Evolutionary conservation across 192 early-diverging fungal genomes (phyloP).

Genomic region (Chytriomyces confervae): DNA sequence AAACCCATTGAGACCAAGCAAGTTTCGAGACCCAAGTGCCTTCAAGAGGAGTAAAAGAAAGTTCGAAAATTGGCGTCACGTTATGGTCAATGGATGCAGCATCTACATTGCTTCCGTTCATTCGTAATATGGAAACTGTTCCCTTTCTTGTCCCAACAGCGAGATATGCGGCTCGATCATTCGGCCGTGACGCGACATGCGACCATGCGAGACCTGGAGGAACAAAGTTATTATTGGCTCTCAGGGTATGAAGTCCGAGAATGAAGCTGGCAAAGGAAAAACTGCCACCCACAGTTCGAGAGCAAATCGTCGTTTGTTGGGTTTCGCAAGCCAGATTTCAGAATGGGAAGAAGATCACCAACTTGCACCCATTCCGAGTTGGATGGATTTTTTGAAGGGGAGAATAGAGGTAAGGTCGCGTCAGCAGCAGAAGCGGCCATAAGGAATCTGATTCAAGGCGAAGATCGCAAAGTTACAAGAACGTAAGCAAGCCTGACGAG

Average conservation of each 20-base stretch:
- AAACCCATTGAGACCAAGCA: constrained; percentile 29
- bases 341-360: constrained; percentile 9
- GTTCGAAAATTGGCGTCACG: background rate
- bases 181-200: too few species aligned
- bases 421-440: background rate
- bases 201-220: constrained; percentile 21
- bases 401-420: constrained; percentile 6
- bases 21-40: constrained; percentile 4
- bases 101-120: too few species aligned
- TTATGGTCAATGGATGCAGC: constrained; percentile 14
- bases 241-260: background rate
- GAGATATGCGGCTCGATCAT: background rate
- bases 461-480: too few species aligned
- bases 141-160: constrained; percentile 17
- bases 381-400: constrained; percentile 11
- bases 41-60: background rate
- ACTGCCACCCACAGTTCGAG: background rate
- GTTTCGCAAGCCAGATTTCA: background rate
- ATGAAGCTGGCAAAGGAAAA: background rate
- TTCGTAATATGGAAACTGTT: background rate
- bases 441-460: too few species aligned
- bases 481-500: too few species aligned
- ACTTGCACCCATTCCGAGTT: constrained; percentile 1
- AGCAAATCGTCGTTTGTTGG: background rate
- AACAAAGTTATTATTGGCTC: background rate